Evolutionary conservation across 306 rosid species (phyloP).

Genomic region (Vigna hirtella): DNA sequence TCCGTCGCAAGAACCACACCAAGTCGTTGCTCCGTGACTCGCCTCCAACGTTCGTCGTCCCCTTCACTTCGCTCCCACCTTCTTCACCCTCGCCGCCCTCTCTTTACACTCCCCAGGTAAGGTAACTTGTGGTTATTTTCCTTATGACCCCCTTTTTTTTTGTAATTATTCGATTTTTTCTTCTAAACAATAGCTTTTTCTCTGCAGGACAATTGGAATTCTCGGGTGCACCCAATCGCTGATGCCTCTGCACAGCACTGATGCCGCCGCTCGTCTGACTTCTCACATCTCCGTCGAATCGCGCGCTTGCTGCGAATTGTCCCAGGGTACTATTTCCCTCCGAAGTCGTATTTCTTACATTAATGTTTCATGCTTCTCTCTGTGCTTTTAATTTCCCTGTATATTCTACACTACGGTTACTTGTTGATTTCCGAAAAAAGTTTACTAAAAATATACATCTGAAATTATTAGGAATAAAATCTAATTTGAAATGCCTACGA

Average conservation of each 20-base stretch:
- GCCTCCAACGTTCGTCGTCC: slow-evolving; percentile 42
- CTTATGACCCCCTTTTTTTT: not conserved
- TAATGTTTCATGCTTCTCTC: not conserved
- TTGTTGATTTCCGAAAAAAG: not conserved
- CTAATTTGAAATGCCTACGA: not conserved
- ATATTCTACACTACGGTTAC: not conserved
- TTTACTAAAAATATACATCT: no score
- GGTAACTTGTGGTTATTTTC: not conserved
- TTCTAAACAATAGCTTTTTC: not conserved
- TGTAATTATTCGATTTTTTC: not conserved
- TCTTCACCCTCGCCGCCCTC: slow-evolving; percentile 52
- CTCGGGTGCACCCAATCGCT: slow-evolving; percentile 64
- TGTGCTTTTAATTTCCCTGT: not conserved
- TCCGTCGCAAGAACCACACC: slow-evolving; percentile 55
- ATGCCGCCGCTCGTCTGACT: slow-evolving; percentile 54
- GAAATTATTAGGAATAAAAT: no score
- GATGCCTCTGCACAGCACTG: slow-evolving; percentile 62
- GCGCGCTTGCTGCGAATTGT: slow-evolving; percentile 68
- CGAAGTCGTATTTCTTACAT: not conserved
- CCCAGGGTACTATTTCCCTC: slow-evolving; percentile 60
- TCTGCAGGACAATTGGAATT: slow-evolving; percentile 46
- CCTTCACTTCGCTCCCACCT: slow-evolving; percentile 47
- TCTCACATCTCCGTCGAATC: slow-evolving; percentile 56
- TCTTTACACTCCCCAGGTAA: slow-evolving; percentile 47
- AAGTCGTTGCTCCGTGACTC: slow-evolving; percentile 49